phyloP scores from a whole-genome alignment of 768 basidiomycete species.

The Gymnopilus dilepis region DNA sequence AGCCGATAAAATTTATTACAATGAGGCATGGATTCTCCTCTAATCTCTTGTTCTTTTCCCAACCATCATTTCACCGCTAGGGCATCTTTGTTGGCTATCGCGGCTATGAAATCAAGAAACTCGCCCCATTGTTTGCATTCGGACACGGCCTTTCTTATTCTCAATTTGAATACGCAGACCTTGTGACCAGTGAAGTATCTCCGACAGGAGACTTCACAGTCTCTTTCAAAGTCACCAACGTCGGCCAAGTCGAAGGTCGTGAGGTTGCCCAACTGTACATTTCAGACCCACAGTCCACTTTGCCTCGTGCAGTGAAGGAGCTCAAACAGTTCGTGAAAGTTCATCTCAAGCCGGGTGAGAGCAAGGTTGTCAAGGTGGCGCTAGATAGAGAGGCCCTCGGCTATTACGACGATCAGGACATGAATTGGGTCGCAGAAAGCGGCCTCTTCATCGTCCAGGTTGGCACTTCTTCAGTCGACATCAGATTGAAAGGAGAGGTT shows the following conservation, averaged over 20 bases:
- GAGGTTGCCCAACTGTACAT: slow-evolving; percentile 57
- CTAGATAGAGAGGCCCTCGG: slow-evolving; percentile 54
- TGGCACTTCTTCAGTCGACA: slow-evolving; percentile 50
- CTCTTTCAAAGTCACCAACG: slow-evolving; percentile 51
- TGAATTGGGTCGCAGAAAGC: slow-evolving; percentile 52
- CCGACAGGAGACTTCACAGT: slow-evolving; percentile 41
- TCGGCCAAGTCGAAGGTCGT: slow-evolving; percentile 46
- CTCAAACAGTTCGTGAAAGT: slow-evolving; percentile 56
- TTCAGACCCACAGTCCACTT: slow-evolving; percentile 43
- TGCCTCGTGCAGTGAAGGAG: slow-evolving; percentile 51
- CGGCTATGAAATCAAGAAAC: slow-evolving; percentile 49
- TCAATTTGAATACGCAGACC: slow-evolving; percentile 54
- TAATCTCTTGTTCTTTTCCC: not conserved
- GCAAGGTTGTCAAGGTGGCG: slow-evolving; percentile 38
- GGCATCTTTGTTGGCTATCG: slow-evolving; percentile 60
- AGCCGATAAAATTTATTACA: slow-evolving; percentile 49
- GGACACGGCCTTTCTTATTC: slow-evolving; percentile 68
- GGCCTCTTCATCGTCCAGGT: slow-evolving; percentile 52
- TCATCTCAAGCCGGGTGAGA: slow-evolving; percentile 48
- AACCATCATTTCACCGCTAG: slow-evolving; percentile 27
- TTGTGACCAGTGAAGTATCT: slow-evolving; percentile 40
- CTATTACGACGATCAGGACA: slow-evolving; percentile 51
- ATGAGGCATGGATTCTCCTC: slow-evolving; percentile 40
- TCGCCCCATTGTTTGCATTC: slow-evolving; percentile 57
- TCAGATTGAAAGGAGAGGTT: slow-evolving; percentile 41